Evolutionary conservation across 78 protist species (phyloP), one percentile per base, ranked within the genome.

Genomic region (Parvularia atlantis): DNA sequence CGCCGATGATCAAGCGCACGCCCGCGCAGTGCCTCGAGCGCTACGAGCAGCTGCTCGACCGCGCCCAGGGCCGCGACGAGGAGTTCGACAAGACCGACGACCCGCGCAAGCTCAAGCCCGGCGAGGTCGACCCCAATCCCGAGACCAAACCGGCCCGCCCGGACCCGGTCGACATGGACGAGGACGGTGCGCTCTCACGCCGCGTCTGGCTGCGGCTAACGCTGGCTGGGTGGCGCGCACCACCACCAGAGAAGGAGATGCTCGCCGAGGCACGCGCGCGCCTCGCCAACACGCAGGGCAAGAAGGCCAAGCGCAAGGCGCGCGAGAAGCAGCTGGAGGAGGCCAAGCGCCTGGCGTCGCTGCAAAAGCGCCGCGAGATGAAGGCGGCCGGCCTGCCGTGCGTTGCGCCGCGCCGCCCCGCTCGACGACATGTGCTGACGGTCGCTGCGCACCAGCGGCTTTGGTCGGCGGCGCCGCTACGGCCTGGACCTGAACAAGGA

Each of bases 151-250:
- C 99, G 0, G 98, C 99, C 6, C 81, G 86, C 10, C 98, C 99
- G 0, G 99, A 97, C 70, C 97, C 99, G 4, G 89, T 93, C 7
- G 98, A 97, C 76, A 95, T 96, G 98, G 98, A 93, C 75, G 99
- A 96, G 46, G 97, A 93, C 50, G 86, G 78, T 54, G 26, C 39
- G 71, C 5, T 6, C 17, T 20, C 33, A 14, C 35, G 3, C 9
- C 31, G 26, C 24, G 26, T 41, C 31, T 63, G 14, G 3, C 9
- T 63, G 5, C 68, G 28, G 31, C 40, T 63, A 13, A 13, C 28
- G 39, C 48, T n/a, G 40, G 13, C 56, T 63, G 31, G 2, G 39
- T n/a, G 11, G 11, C 46, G 19, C 10, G 31, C 48, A 3, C 40
- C 22, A 53, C 40, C 10, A 2, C 26, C 40, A 9, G 99, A 97